A percentile compares a stretch with the other conserved stretches of the same genome.
phyloP scores from a whole-genome alignment of 169 alveolate genomes.

The Eimeria maxima region DNA sequence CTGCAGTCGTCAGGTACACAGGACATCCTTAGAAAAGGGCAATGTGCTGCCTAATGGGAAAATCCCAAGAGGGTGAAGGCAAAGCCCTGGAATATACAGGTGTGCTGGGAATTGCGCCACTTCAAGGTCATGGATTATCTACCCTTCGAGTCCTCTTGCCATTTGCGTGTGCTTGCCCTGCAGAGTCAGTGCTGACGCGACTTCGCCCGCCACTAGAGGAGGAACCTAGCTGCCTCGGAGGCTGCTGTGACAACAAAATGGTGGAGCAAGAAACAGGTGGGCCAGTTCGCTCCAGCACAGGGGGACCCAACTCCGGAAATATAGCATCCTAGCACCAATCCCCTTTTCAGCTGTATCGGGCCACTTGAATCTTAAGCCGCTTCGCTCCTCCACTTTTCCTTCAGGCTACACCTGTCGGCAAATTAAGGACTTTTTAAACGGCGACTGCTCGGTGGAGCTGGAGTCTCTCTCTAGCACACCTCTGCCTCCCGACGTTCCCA shows the following conservation, averaged over 20 bases:
- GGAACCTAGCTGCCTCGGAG: constrained; percentile 76
- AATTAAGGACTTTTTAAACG: constrained; percentile 72
- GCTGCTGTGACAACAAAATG: constrained; percentile 82
- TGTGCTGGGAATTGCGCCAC: neutral
- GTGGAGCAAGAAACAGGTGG: constrained; percentile 82
- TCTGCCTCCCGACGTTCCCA: constrained; percentile 81
- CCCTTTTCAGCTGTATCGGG: neutral
- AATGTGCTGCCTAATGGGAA: neutral
- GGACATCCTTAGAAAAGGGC: neutral
- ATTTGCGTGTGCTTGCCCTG: neutral
- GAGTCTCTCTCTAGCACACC: constrained; percentile 73
- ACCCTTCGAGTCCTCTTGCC: neutral
- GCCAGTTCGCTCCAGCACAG: neutral
- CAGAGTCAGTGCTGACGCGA: constrained; percentile 76
- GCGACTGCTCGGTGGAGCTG: constrained; percentile 74
- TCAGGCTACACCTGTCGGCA: constrained; percentile 81
- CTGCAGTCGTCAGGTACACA: neutral
- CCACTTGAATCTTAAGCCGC: neutral
- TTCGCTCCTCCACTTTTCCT: neutral
- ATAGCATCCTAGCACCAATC: too few relatives aligned
- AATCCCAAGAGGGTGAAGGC: neutral
- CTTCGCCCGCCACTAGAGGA: constrained; percentile 59
- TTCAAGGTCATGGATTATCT: neutral
- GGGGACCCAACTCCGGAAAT: too few relatives aligned
- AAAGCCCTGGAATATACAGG: neutral